These are phyloP conservation scores for Leccinum ambiguum DNA, from an alignment of 1,284 basidiomycete species.

Conservation along the genomic window DNA sequence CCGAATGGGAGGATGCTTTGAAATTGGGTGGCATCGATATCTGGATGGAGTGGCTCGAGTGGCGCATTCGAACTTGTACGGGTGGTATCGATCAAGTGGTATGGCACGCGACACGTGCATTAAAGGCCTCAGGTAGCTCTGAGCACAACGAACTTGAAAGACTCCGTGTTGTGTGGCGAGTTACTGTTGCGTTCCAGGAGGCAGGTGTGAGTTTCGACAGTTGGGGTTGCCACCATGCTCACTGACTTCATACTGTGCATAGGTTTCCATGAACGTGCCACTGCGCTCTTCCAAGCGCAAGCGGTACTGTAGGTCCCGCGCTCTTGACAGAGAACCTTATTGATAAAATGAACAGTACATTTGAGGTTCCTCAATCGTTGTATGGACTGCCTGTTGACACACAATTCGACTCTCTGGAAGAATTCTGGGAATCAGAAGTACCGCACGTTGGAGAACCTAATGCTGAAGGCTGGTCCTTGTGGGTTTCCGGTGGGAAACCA, in stretches of 20 bases:
- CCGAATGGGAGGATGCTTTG: constrained; percentile 75
- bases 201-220: constrained; percentile 57
- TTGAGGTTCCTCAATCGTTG: constrained; percentile 48
- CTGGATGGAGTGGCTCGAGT: constrained; percentile 77
- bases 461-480: constrained; percentile 62
- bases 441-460: constrained; percentile 61
- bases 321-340: constrained; percentile 4
- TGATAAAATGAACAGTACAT: constrained; percentile 43
- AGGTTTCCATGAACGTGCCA: constrained; percentile 66
- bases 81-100: constrained; percentile 53
- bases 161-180: constrained; percentile 70
- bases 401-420: constrained; percentile 59
- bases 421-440: constrained; percentile 76
- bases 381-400: constrained; percentile 40
- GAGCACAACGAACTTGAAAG: constrained; percentile 52
- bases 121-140: constrained; percentile 38
- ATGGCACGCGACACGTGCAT: constrained; percentile 45
- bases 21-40: constrained; percentile 50
- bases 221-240: constrained; percentile 9
- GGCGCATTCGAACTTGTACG: constrained; percentile 52
- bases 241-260: constrained; percentile 17
- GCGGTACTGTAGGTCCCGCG: constrained; percentile 61
- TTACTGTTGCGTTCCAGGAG: constrained; percentile 65
- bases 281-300: constrained; percentile 75
- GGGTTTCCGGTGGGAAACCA: constrained; percentile 47